phyloP scores from a whole-genome alignment of 73 alveolate genomes.

The Halteria grandinella region DNA sequence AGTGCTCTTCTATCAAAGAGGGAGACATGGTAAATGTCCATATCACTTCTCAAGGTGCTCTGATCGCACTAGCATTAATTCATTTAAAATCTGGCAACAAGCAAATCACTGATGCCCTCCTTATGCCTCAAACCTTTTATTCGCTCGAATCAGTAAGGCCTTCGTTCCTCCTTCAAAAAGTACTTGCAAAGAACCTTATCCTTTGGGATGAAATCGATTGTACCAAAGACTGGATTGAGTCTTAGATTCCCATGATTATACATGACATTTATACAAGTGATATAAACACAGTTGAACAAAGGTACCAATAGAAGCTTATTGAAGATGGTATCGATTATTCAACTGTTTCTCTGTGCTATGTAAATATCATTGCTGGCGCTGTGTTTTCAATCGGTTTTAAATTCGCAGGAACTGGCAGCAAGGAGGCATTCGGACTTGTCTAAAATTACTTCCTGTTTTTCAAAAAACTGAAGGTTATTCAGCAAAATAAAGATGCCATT shows the following conservation, averaged over 20 bases:
- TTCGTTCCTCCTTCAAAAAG: constrained; percentile 81
- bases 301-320: constrained; percentile 74
- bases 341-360: constrained; percentile 88
- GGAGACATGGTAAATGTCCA: constrained; percentile 93
- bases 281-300: constrained; percentile 74
- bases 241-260: constrained; percentile 91
- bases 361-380: constrained; percentile 92
- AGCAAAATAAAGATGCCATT: constrained; percentile 38
- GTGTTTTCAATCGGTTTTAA: constrained; percentile 94
- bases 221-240: constrained; percentile 80
- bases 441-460: constrained; percentile 74
- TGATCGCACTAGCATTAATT: constrained; percentile 90
- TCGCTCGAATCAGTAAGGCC: constrained; percentile 95
- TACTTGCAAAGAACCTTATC: constrained; percentile 91
- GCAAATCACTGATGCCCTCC: constrained; percentile 84
- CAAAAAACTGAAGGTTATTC: constrained; percentile 73
- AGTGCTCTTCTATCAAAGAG: constrained; percentile 83
- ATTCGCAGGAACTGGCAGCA: constrained; percentile 95
- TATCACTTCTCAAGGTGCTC: constrained; percentile 96
- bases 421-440: constrained; percentile 82
- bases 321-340: constrained; percentile 95
- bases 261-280: constrained; percentile 84
- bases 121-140: constrained; percentile 91
- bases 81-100: constrained; percentile 88
- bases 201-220: constrained; percentile 93